Evolutionary conservation across 805 yeast genomes (phyloP), one percentile per base, ranked within the genome.

Genomic region (Candida arabinofermentans): DNA sequence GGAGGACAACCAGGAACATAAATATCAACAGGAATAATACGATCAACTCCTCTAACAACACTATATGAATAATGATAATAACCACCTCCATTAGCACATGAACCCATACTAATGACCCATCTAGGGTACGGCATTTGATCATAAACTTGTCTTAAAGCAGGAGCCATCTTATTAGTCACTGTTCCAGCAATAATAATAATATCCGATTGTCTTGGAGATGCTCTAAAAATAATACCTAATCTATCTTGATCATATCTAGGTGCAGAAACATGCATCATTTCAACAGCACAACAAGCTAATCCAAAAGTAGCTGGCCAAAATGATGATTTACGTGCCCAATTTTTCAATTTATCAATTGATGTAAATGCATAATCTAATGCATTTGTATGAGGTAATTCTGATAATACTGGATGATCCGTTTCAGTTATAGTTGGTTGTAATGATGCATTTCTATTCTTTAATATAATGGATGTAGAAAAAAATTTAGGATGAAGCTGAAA

Each of bases 1-100:
- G 96, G 96, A 22, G 96, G 96, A 67, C 96, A 86, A 8, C 96
- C 96, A 16, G 96, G 96, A 40, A 86, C 95, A 59, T 87, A 86
- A 31, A 86, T 83, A 63, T 86, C 96, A 21, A 86, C 95, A 13
- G 96, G 96, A 34, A 87, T 82, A 42, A 86, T 73, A 59, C 96
- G 71, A 70, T 86, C 96, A 58, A 93, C 88, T 37, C 96, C 96
- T 61, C 96, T 75, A 18, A 87, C 95, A 21, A 87, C 95, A 32
- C 89, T 77, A 68, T 86, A 86, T 9, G 93, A 83, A 67, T 86
- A 86, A 65, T 86, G 95, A 69, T 86, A 86, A 68, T 86, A 86
- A 26, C 96, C 96, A 47, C 96, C 96, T 48, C 96, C 96, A 62
- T 86, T 86, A 49, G 96, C 96, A 69, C 96, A 86, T 7, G 91